These are phyloP conservation scores for Wickerhamiella lipophila DNA, from an alignment of 805 yeast genomes.

Conservation along the genomic window DNA sequence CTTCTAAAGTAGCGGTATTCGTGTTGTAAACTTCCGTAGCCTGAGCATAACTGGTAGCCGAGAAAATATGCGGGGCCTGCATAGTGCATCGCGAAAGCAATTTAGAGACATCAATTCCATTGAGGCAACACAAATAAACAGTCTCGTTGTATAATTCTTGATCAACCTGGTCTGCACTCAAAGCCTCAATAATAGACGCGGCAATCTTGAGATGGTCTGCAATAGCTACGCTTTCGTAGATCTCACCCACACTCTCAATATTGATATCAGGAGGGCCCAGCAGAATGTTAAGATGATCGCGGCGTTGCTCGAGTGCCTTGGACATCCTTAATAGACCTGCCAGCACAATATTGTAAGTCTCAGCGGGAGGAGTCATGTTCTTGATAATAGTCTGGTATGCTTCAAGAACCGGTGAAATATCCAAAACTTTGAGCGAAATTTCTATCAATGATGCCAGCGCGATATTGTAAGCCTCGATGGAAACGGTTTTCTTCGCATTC, in stretches of 20 bases:
- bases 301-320: not conserved
- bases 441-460: slow-evolving; percentile 18
- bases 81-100: not conserved
- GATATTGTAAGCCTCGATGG: slow-evolving; percentile 22
- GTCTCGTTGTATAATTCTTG: not conserved
- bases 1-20: not conserved
- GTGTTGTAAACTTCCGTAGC: not conserved
- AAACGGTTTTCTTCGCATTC: slow-evolving; percentile 12
- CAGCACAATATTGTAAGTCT: slow-evolving; percentile 24
- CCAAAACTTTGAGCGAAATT: slow-evolving; percentile 14
- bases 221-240: slow-evolving; percentile 19
- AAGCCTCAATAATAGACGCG: slow-evolving; percentile 6
- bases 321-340: slow-evolving; percentile 21
- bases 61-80: not conserved
- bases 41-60: not conserved
- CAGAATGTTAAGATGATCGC: slow-evolving; percentile 10
- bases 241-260: slow-evolving; percentile 23
- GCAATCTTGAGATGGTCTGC: slow-evolving; percentile 20
- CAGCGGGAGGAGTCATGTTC: slow-evolving; percentile 19
- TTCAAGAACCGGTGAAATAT: slow-evolving; percentile 21
- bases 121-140: slow-evolving; percentile 8
- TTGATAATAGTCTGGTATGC: slow-evolving; percentile 24
- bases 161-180: slow-evolving; percentile 10
- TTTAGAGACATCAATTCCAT: slow-evolving; percentile 5
- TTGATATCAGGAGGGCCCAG: slow-evolving; percentile 17